Conservation (phyloP, 768 basidiomycete genomes). For the Ramaria sp. region DNA sequence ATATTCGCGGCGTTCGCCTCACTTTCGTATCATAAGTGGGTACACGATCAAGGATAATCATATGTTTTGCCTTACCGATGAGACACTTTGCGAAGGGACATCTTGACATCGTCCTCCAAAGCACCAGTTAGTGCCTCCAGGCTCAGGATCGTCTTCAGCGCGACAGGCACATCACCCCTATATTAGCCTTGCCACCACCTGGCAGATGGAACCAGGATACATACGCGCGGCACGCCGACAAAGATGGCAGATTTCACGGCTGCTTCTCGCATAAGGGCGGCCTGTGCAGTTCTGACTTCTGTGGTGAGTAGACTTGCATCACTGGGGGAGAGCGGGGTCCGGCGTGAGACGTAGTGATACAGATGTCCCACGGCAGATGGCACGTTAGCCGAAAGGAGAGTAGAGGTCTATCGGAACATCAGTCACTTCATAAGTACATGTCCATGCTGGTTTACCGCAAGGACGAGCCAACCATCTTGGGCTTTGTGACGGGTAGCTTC, state of each 20-base stretch:
- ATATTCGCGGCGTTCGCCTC: slow-evolving; percentile 51
- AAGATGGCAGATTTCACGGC: slow-evolving; percentile 86
- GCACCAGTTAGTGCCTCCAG: slow-evolving; percentile 67
- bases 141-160: slow-evolving; percentile 62
- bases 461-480: slow-evolving; percentile 72
- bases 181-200: neutral
- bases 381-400: slow-evolving; percentile 72
- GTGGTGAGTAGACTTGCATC: slow-evolving; percentile 2
- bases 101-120: slow-evolving; percentile 74
- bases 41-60: neutral
- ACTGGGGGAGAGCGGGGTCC: slow-evolving; percentile 20
- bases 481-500: slow-evolving; percentile 57
- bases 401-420: slow-evolving; percentile 54
- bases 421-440: neutral
- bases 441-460: slow-evolving; percentile 29
- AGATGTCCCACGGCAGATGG: slow-evolving; percentile 71
- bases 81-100: slow-evolving; percentile 52
- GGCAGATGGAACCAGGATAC: slow-evolving; percentile 15
- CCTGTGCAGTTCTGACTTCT: slow-evolving; percentile 32
- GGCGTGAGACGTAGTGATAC: slow-evolving; percentile 55
- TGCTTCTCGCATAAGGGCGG: slow-evolving; percentile 81
- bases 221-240: slow-evolving; percentile 75
- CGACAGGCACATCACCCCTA: neutral
- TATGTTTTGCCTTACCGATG: slow-evolving; percentile 39
- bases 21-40: slow-evolving; percentile 29